Base-by-base conservation (phyloP, 108 stramenopile species). In the Cyclostephanos tholiformis region DNA sequence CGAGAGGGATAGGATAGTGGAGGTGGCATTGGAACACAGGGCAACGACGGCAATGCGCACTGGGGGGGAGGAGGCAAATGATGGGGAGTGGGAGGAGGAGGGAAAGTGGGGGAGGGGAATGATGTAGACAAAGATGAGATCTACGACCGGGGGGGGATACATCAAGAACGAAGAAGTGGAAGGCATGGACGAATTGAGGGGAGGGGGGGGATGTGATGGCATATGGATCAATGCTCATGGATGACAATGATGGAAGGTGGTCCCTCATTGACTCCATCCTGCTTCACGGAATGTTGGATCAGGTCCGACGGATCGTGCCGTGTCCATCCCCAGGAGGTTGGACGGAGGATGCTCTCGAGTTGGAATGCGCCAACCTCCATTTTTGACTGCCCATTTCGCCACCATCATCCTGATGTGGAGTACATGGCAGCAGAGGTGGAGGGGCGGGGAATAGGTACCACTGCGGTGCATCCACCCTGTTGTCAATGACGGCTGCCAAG, bases 211-310 rank as follows among this genome's bases (percentile, higher is more conserved):
- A 2, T 4, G 8, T 4, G 27, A 0, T 11, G 17, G 8, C 30
- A 4, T 8, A 16, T 44, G 25, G 10, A 32, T 51, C 10, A 26
- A 71, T 14, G 32, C 23, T 0, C 19, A n/a, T 26, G 6, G 51
- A 51, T 32, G n/a, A 17, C 16, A 58, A 53, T 17, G 27, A 46
- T 71, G 65, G 43, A 25, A 79, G 72, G 36, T 79, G 69, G 77
- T 64, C 69, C 36, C 49, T 79, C 38, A n/a, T 58, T 17, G 71
- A 79, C 23, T 65, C 77, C 52, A 46, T 79, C 17, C 26, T 79
- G 3, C 59, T 79, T 1, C 30, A 72, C 61, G 77, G 77, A n/a
- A 71, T 65, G 43, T 44, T 67, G 39, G 64, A 79, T 10, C 69
- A 79, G 22, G 71, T 72, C 0, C 59, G 30, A 43, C 23, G 65